Evolutionary conservation across 148 eudicot species (phyloP).

Genomic region (Limonium bicolor): DNA sequence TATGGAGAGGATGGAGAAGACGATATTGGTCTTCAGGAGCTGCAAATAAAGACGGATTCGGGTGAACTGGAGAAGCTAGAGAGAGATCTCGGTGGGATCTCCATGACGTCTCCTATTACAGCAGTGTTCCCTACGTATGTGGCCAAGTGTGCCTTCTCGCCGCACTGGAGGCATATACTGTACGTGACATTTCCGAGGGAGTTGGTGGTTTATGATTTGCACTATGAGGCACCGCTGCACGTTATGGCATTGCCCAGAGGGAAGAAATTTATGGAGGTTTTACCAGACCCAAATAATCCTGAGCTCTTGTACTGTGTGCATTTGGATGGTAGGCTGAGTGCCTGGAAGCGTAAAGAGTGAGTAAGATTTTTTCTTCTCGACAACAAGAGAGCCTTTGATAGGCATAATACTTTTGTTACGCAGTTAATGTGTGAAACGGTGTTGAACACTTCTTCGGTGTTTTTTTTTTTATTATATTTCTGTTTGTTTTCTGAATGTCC

Average conservation of each 20-base stretch:
- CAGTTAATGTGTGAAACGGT: too few species aligned
- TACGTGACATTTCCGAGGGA: conserved; percentile 81
- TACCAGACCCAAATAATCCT: conserved; percentile 64
- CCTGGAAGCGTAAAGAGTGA: conserved; percentile 86
- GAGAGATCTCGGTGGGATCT: conserved; percentile 31
- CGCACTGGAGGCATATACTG: conserved; percentile 65
- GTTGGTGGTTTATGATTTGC: conserved; percentile 79
- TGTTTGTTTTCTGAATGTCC: too few species aligned
- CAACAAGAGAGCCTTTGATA: too few species aligned
- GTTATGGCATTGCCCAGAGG: conserved; percentile 55
- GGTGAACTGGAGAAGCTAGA: conserved; percentile 59
- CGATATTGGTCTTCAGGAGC: conserved; percentile 40
- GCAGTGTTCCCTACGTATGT: conserved; percentile 54
- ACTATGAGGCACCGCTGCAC: conserved; percentile 51
- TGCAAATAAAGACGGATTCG: conserved; percentile 34
- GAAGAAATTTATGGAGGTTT: conserved; percentile 70
- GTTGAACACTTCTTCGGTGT: too few species aligned
- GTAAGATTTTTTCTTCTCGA: conserved; percentile 14
- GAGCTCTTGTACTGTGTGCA: conserved; percentile 64
- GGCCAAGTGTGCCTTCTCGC: conserved; percentile 59
- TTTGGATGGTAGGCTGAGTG: conserved; percentile 80
- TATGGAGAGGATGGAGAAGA: conserved; percentile 48
- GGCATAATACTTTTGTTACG: too few species aligned
- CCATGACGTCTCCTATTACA: conserved; percentile 35
- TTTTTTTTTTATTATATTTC: too few species aligned